Base-by-base conservation (phyloP, 2,329 filamentous ascomycete species). In the Sclerotinia sclerotiorum region DNA sequence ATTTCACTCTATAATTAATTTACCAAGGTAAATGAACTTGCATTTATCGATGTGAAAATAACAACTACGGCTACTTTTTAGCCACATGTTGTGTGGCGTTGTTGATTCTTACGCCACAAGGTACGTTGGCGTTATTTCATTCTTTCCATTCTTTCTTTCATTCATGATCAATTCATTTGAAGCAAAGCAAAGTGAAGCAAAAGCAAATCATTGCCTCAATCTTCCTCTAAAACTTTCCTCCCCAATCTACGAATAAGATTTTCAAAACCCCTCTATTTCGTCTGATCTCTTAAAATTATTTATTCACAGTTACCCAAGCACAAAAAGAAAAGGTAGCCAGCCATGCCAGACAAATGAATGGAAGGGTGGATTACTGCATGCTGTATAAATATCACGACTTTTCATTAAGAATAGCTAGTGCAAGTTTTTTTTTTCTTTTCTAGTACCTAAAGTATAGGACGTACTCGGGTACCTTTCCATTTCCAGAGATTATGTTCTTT, bases 1-100 rank as follows among this genome's bases (percentile, higher is more conserved):
- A 62, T 46, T 62, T 54, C 56, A 29, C 62, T 67, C 44, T 42
- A 58, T 67, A 60, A 67, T 67, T 67, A 60, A 67, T 67, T 67
- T 67, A 67, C 55, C 65, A 67, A 67, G 65, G 65, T 19, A 67
- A 29, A 62, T 67, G 46, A 46, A 56, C 5, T 35, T 56, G 39
- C 15, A 42, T 42, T 42, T 42, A 55, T 35, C 19, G 8, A 55
- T 35, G 19, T 35, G 35, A 58, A 58, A 58, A 58, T 35, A 58
- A 58, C 55, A 21, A 35, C 35, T 58, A 58, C 55, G 27, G 55
- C 39, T 58, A 58, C 55, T 24, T 44, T 62, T 24, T 49, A 62
- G 58, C 58, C 58, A 64, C 61, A 42, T 42, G n/a, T 61, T 15
- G 44, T 49, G 58, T 62, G 58, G 58, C 58, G 48, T 62, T 49